Conservation (phyloP, 2,329 filamentous ascomycete genomes). For the Ophiosphaerella korrae region DNA sequence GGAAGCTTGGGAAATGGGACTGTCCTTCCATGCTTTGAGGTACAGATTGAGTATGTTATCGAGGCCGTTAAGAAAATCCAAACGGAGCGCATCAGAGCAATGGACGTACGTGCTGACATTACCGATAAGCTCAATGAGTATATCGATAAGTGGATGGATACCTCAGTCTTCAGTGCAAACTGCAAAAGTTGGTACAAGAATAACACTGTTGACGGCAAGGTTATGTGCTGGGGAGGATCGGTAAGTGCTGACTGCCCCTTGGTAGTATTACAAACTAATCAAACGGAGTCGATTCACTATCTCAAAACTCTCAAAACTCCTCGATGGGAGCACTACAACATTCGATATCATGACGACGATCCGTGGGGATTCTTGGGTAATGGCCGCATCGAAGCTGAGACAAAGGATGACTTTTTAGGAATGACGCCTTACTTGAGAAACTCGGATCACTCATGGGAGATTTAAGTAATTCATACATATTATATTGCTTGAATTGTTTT, state of each 20-base stretch:
- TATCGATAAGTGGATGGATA: conserved; percentile 7
- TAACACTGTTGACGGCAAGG: conserved; percentile 7
- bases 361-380: conserved; percentile 8
- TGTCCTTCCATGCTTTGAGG: conserved; percentile 5
- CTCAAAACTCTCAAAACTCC: conserved; percentile 5
- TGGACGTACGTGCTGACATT: conserved; percentile 3
- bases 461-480: no score
- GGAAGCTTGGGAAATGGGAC: conserved; percentile 6
- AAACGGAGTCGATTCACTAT: conserved; percentile 4
- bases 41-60: conserved; percentile 8
- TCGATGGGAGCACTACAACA: conserved; percentile 8
- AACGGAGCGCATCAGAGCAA: conserved; percentile 2
- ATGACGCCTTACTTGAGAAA: background rate
- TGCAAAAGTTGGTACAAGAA: conserved; percentile 15
- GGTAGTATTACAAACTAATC: background rate
- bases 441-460: background rate
- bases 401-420: background rate
- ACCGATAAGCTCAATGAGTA: conserved; percentile 7
- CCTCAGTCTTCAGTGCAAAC: background rate
- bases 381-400: conserved; percentile 4
- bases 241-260: background rate
- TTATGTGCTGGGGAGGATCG: conserved; percentile 10
- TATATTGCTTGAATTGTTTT: no score
- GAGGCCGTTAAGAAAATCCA: conserved; percentile 7
- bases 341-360: conserved; percentile 2